Evolutionary conservation across 1,139 yeast genomes (phyloP).

Genomic region (Hansenula sp.): DNA sequence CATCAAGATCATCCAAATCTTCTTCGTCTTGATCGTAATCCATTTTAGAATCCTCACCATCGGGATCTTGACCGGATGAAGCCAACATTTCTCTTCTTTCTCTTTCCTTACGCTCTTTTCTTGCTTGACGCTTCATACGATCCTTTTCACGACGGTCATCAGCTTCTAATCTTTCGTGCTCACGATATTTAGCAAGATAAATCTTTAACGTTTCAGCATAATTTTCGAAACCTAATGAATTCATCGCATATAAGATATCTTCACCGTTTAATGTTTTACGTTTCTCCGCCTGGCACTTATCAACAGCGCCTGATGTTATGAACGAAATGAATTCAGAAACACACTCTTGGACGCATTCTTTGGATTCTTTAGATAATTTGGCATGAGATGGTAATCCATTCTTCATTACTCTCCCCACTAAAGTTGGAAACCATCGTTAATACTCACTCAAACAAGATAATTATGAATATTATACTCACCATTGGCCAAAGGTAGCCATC

Average conservation of each 20-base stretch:
- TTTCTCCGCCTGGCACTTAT: constrained; percentile 59
- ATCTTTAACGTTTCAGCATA: constrained; percentile 68
- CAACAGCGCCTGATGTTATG: constrained; percentile 69
- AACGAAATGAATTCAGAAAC: constrained; percentile 80
- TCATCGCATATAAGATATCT: constrained; percentile 53
- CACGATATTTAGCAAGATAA: constrained; percentile 64
- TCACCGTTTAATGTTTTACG: constrained; percentile 71
- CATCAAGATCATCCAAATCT: background rate
- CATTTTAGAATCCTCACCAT: background rate
- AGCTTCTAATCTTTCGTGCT: constrained; percentile 25
- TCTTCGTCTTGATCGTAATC: constrained; percentile 2
- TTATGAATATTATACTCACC: constrained; percentile 29
- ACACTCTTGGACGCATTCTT: constrained; percentile 89
- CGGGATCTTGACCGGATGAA: background rate
- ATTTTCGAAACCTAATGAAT: constrained; percentile 64
- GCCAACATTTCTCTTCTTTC: background rate
- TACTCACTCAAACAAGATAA: background rate
- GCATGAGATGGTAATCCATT: constrained; percentile 75
- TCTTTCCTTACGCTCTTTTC: constrained; percentile 17
- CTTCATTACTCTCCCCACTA: constrained; percentile 76
- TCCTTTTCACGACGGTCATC: constrained; percentile 23
- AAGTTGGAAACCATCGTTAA: constrained; percentile 3
- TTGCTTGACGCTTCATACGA: constrained; percentile 14
- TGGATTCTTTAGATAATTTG: constrained; percentile 82
- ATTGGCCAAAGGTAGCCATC: constrained; percentile 74